phyloP scores from a whole-genome alignment of 352 stramenopile species.

The Pythium apleroticum region DNA sequence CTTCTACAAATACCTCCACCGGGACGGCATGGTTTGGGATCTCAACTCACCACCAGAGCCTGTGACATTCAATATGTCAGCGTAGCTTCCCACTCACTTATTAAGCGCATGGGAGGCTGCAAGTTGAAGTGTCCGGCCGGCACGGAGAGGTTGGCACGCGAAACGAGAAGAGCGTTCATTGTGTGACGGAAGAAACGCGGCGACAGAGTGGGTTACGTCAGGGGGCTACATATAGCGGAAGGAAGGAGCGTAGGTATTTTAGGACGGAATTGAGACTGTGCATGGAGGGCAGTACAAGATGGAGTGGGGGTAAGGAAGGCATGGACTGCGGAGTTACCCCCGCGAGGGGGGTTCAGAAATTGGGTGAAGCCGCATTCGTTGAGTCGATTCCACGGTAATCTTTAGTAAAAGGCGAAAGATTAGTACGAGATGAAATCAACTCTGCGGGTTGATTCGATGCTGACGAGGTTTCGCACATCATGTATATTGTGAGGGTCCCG shows the following conservation, averaged over 20 bases:
- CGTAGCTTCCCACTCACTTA: not conserved
- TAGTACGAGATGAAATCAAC: constrained; percentile 47
- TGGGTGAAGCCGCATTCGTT: constrained; percentile 71
- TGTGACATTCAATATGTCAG: not conserved
- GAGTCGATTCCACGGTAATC: constrained; percentile 90
- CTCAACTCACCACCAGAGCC: not conserved
- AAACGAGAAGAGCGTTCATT: no score
- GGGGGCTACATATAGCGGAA: no score
- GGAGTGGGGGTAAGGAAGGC: no score
- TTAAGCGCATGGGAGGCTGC: not conserved
- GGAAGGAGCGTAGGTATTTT: no score
- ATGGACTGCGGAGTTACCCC: not conserved
- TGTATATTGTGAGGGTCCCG: constrained; percentile 21
- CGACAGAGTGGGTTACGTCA: no score
- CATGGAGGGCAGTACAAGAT: no score
- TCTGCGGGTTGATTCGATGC: constrained; percentile 24
- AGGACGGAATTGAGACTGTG: no score
- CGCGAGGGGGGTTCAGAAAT: constrained; percentile 49
- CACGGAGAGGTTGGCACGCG: no score
- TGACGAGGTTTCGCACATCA: no score
- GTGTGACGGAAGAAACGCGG: no score
- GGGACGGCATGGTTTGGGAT: not conserved
- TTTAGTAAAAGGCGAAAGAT: constrained; percentile 96
- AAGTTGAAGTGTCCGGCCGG: no score
- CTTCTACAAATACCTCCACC: not conserved